Base-by-base conservation (phyloP, 768 basidiomycete species). In the Psilocybe azurescens region DNA sequence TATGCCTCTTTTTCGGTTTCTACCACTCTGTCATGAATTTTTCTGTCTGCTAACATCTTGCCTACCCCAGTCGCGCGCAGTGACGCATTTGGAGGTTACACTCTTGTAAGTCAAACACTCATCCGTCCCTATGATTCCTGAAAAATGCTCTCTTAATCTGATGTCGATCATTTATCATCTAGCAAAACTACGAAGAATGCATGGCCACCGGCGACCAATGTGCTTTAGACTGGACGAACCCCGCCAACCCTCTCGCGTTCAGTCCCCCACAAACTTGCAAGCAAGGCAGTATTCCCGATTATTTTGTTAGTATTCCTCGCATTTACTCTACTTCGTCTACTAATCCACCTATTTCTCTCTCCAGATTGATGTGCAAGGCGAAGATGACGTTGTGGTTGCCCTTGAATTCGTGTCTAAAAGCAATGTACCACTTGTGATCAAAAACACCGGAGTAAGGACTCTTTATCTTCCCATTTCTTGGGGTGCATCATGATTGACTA, bases 181-280 rank as follows among this genome's bases (percentile, higher is more conserved):
- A 64, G 69, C 79, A 0, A 81, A 86, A 65, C 30, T 86, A 83
- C 81, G 86, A 86, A 63, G 82, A 81, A 0, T 88, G 86, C 67
- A 83, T 86, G 69, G 55, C 70, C 6, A 76, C 75, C 0, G 72
- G 75, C 5, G 74, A 79, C 24, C 78, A 80, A 48, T 87, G 86
- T 64, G 70, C 84, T 1, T 75, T 87, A 6, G 78, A 84, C 68
- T 81, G 65, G 58, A 60, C 61, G 2, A 53, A 74, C 51, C 75
- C 78, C 0, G 61, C 74, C n/a, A 73, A 81, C 55, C 53, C 68
- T 13, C 41, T 51, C 10, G 59, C 72, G 5, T 69, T 71, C 2
- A 71, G 69, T 7, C 68, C 72, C 1, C 75, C 77, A 2, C 64
- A 65, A n/a, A 66, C 73, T 11, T 83, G 81, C 60, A 65, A 65